These are phyloP conservation scores for Thalassiosira livingstoniorum DNA, from an alignment of 352 stramenopile species.

Conservation along the genomic window DNA sequence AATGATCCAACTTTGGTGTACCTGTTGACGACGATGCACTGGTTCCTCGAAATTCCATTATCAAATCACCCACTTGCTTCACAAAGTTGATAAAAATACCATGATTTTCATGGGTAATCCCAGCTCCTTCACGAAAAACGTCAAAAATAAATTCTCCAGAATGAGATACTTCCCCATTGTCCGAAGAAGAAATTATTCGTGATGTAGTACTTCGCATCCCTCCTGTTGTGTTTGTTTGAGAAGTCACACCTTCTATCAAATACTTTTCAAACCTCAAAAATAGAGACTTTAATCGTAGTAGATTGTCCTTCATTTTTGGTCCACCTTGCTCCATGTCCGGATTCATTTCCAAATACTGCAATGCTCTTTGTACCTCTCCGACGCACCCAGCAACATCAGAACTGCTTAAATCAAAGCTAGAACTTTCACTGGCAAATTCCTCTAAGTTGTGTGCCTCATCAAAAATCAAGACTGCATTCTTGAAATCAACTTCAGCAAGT, in stretches of 20 bases:
- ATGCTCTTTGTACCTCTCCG: conserved; percentile 88
- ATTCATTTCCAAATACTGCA: conserved; percentile 66
- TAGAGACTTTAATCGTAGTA: conserved; percentile 78
- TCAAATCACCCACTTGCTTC: conserved; percentile 71
- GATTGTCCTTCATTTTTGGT: conserved; percentile 64
- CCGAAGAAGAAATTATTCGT: too few relatives aligned
- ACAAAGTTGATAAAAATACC: conserved; percentile 76
- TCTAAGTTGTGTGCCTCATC: conserved; percentile 99
- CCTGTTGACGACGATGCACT: conserved; percentile 38
- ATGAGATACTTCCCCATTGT: conserved; percentile 53
- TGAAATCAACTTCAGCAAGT: conserved; percentile 92
- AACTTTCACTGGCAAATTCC: conserved; percentile 89
- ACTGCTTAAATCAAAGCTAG: conserved; percentile 95
- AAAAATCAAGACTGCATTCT: conserved; percentile 98
- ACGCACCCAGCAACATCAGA: conserved; percentile 94
- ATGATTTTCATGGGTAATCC: conserved; percentile 65
- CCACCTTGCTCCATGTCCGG: conserved; percentile 28
- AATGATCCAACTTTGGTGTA: conserved; percentile 78
- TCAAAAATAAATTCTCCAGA: conserved; percentile 86
- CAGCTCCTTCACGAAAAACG: conserved; percentile 87
- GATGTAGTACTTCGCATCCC: too few relatives aligned
- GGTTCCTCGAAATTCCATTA: conserved; percentile 75
- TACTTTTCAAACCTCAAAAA: conserved; percentile 84
- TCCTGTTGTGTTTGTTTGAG: too few relatives aligned
- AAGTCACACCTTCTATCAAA: conserved; percentile 66